Evolutionary conservation across 2,329 filamentous ascomycete species (phyloP), one percentile per base, ranked within the genome.

Genomic region (Clathrospora elynae): DNA sequence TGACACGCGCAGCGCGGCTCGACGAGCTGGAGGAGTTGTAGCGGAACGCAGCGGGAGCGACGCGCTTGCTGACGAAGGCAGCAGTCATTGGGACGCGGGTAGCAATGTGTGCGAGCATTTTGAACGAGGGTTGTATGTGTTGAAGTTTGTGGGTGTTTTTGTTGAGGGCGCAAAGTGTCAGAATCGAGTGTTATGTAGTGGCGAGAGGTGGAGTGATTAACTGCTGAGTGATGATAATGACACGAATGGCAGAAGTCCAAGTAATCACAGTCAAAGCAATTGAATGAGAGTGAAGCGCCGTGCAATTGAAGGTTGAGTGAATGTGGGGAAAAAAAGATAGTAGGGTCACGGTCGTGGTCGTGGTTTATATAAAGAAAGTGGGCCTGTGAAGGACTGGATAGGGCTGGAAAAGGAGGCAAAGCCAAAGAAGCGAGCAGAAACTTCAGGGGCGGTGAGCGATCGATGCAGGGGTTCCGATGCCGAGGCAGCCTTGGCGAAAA

Each of bases 1-100:
- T 50, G 38, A 69, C 56, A 36, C 59, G 55, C 2, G 59, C 47
- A 3, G 64, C 53, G 33, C 47, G 37, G 41, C 45, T 57, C 5
- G 58, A 35, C 22, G 46, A 54, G 30, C 54, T 53, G 24, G 54
- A 59, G 6, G 64, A 68, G 58, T 67, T 68, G 59, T 51, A 63
- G 49, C 66, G 63, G 29, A 54, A 32, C 17, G 49, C 41, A 36
- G 55, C 49, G n/a, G 56, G 51, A 12, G 57, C 36, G 25, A 49
- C 42, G 36, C 55, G 56, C 42, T 48, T 53, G 49, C 24, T 48
- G n/a, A 55, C 51, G 36, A 56, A 52, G 51, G 49, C 31, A 38
- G 55, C 49, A 39, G 46, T 51, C 42, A 56, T 49, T 30, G 59
- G 58, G 55, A 58, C 53, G 35, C 62, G 61, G 39, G 55, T 36